Percentiles rank a stretch among this genome's conserved stretches.
These are phyloP conservation scores for Colletotrichum euphorbiae DNA, from an alignment of 2,329 filamentous ascomycete genomes.

Conservation along the genomic window DNA sequence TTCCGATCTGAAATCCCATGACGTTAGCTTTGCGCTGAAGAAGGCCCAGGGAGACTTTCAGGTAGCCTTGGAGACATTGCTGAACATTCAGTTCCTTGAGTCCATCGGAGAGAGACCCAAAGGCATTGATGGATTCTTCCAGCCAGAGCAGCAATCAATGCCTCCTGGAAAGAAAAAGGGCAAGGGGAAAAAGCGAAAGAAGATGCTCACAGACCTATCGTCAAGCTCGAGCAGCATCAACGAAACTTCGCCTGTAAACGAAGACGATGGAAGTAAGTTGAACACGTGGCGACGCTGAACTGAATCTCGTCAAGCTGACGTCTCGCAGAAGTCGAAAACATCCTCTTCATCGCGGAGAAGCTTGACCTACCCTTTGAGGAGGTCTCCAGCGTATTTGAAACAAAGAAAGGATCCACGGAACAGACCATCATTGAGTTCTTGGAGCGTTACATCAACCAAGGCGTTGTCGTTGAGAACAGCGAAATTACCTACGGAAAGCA, in stretches of 20 bases:
- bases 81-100: constrained; percentile 83
- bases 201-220: constrained; percentile 15
- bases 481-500: constrained; percentile 48
- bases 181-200: constrained; percentile 53
- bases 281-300: background rate
- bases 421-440: constrained; percentile 56
- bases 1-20: constrained; percentile 72
- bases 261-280: constrained; percentile 30
- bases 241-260: constrained; percentile 18
- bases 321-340: constrained; percentile 51
- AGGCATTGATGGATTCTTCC: constrained; percentile 85
- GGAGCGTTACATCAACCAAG: constrained; percentile 55
- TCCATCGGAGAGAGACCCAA: constrained; percentile 72
- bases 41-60: constrained; percentile 76
- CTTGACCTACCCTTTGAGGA: constrained; percentile 56
- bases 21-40: constrained; percentile 74
- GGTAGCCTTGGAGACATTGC: constrained; percentile 80
- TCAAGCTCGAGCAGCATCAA: constrained; percentile 37
- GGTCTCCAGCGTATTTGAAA: constrained; percentile 55
- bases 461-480: constrained; percentile 33
- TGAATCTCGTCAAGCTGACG: background rate
- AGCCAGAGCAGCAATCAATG: constrained; percentile 61
- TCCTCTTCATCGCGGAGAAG: constrained; percentile 58
- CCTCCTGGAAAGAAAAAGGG: constrained; percentile 42
- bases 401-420: constrained; percentile 52